Conservation (phyloP, 441 rosid genomes). For the Pelargonium cotyledonis region DNA sequence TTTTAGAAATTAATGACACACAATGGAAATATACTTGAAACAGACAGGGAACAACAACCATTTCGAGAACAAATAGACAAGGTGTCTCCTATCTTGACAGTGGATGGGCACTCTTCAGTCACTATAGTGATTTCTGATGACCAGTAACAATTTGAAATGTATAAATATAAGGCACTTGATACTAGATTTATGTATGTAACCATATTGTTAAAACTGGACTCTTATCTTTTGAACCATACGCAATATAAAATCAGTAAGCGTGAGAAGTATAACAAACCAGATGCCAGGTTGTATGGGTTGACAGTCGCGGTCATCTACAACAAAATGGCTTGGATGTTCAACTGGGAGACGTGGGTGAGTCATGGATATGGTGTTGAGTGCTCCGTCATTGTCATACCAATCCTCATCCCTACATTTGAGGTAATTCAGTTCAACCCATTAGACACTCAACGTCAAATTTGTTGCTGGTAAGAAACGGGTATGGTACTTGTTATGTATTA, state of each 20-base stretch:
- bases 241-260: not conserved
- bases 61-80: no score
- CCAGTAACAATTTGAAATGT: no score
- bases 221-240: no score
- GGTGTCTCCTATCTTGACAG: no score
- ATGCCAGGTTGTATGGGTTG: constrained; percentile 67
- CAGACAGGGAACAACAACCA: no score
- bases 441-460: not conserved
- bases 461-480: not conserved
- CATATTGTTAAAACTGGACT: not conserved
- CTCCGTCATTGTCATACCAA: constrained; percentile 96
- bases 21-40: no score
- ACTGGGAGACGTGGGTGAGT: constrained; percentile 85
- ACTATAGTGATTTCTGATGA: no score
- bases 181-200: not conserved
- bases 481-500: not conserved
- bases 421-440: not conserved
- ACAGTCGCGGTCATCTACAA: constrained; percentile 55
- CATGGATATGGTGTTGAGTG: constrained; percentile 87
- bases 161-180: not conserved
- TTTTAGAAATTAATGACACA: no score
- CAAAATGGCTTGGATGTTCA: constrained; percentile 57
- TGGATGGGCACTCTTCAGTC: no score
- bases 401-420: constrained; percentile 69
- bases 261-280: constrained; percentile 49